Percentiles rank a stretch among this genome's conserved stretches.
phyloP scores from a whole-genome alignment of 768 basidiomycete species.

The Pleurotus sapidus region DNA sequence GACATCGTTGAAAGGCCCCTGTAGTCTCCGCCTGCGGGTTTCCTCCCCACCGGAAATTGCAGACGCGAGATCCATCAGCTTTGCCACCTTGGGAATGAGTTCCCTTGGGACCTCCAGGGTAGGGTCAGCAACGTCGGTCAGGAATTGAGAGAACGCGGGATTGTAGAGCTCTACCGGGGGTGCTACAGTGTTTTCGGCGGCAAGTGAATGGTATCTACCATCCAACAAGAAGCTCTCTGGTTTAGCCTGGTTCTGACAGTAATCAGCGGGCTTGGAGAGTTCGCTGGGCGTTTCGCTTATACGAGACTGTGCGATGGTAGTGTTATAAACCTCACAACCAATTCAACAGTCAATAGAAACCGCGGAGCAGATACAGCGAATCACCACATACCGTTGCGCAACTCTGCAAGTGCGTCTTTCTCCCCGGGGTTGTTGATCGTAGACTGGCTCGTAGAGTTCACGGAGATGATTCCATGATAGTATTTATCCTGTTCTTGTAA shows the following conservation, averaged over 20 bases:
- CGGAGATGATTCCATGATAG: background rate
- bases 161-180: slow-evolving; percentile 23
- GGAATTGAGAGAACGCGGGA: slow-evolving; percentile 20
- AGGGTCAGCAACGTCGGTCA: slow-evolving; percentile 12
- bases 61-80: slow-evolving; percentile 15
- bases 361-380: background rate
- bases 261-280: background rate
- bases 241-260: background rate
- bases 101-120: slow-evolving; percentile 9
- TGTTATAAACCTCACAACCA: no score
- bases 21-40: background rate
- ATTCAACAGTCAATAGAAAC: no score
- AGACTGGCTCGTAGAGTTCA: background rate
- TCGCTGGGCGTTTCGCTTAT: no score
- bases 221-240: background rate
- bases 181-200: background rate
- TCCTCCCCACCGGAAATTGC: slow-evolving; percentile 17
- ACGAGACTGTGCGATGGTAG: no score
- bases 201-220: background rate
- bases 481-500: background rate
- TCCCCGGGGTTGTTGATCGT: background rate
- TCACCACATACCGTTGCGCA: background rate
- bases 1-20: slow-evolving; percentile 1
- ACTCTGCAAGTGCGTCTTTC: background rate
- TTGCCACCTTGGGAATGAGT: slow-evolving; percentile 14